Conservation (phyloP, 495 filamentous ascomycete genomes). For the Penicillium steckii region DNA sequence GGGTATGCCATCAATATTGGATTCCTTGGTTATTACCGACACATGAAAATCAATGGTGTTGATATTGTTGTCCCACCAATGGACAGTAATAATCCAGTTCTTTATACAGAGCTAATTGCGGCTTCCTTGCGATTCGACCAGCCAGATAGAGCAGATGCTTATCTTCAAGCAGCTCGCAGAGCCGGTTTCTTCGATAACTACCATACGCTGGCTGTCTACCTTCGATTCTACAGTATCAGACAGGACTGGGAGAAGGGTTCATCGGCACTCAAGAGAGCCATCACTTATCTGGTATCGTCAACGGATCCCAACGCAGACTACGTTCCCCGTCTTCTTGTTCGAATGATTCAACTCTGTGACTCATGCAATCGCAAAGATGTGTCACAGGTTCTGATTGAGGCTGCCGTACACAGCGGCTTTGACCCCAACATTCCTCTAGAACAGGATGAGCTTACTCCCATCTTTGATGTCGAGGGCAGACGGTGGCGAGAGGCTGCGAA, state of each 20-base stretch:
- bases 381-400: constrained; percentile 33
- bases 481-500: constrained; percentile 33
- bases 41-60: constrained; percentile 33
- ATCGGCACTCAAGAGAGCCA: constrained; percentile 30
- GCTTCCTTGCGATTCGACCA: constrained; percentile 43
- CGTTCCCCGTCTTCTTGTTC: constrained; percentile 34
- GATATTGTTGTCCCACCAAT: constrained; percentile 38
- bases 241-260: constrained; percentile 39
- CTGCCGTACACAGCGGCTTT: constrained; percentile 41
- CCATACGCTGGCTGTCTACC: constrained; percentile 35
- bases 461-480: constrained; percentile 18
- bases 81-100: constrained; percentile 33
- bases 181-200: constrained; percentile 42
- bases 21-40: constrained; percentile 18
- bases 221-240: constrained; percentile 41
- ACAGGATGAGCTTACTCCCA: constrained; percentile 29
- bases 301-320: constrained; percentile 21
- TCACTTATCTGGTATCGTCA: constrained; percentile 38
- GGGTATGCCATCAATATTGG: constrained; percentile 38
- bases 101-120: constrained; percentile 35
- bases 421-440: constrained; percentile 20
- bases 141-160: constrained; percentile 45
- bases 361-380: constrained; percentile 30
- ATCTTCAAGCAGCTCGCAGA: constrained; percentile 35
- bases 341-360: constrained; percentile 44